These are phyloP conservation scores for Ophiostoma ips DNA, from an alignment of 2,329 filamentous ascomycete species.

Conservation along the genomic window DNA sequence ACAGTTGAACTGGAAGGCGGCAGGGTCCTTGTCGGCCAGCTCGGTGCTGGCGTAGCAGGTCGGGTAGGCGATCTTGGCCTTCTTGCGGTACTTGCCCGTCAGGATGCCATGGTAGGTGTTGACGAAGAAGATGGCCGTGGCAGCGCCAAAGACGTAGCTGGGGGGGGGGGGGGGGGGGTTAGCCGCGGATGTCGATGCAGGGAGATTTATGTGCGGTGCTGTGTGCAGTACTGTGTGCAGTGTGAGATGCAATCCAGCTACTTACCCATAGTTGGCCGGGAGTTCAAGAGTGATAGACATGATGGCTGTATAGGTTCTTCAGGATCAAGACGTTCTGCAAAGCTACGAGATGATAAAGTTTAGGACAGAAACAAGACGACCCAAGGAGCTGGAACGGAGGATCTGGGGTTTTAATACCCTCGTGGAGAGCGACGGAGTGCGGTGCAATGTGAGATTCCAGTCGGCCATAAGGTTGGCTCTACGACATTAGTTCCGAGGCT, in stretches of 20 bases:
- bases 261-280: constrained; percentile 11
- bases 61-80: constrained; percentile 42
- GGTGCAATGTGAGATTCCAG: neutral
- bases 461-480: neutral
- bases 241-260: neutral
- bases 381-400: neutral
- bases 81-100: constrained; percentile 35
- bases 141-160: constrained; percentile 48
- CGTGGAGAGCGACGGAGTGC: neutral
- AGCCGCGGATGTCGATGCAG: neutral
- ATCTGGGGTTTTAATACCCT: neutral
- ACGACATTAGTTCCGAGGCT: neutral
- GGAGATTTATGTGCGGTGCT: neutral
- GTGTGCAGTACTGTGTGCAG: neutral
- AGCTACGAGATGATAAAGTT: neutral
- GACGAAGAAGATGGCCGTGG: constrained; percentile 43
- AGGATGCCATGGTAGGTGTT: constrained; percentile 37
- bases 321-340: too few species aligned
- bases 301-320: neutral
- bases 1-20: constrained; percentile 49
- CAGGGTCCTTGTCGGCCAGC: constrained; percentile 37
- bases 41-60: constrained; percentile 41
- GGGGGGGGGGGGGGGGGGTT: too few species aligned
- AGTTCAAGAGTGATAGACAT: constrained; percentile 9
- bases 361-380: neutral